Evolutionary conservation across 2,329 filamentous ascomycete genomes (phyloP).

Genomic region (Zarea fungicola): DNA sequence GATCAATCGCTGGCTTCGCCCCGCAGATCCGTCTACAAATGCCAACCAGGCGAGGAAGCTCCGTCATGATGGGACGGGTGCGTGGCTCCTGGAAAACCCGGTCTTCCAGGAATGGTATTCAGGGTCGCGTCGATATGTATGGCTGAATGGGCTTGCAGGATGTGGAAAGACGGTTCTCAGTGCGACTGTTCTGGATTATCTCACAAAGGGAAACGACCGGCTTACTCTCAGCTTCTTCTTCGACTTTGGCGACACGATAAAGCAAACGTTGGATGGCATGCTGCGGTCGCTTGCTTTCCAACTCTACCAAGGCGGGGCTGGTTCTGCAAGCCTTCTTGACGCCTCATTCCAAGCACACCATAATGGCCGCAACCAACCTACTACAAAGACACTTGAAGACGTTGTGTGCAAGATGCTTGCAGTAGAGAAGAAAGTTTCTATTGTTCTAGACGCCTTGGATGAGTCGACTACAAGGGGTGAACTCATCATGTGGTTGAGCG

Average conservation of each 20-base stretch:
- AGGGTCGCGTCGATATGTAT: not conserved
- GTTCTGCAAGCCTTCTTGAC: not conserved
- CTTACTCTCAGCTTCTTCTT: not conserved
- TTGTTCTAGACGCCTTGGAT: too few species aligned
- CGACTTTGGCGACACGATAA: not conserved
- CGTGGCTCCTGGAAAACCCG: not conserved
- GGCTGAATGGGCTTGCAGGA: not conserved
- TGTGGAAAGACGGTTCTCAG: not conserved
- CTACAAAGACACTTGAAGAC: too few species aligned
- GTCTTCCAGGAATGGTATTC: not conserved
- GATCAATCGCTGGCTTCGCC: too few species aligned
- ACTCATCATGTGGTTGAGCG: too few species aligned
- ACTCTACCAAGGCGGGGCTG: not conserved
- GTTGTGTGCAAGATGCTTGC: too few species aligned
- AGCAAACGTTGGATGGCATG: not conserved
- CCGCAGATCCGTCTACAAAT: not conserved
- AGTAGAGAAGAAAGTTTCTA: too few species aligned
- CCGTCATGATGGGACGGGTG: not conserved
- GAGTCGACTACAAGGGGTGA: too few species aligned
- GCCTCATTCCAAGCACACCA: too few species aligned
- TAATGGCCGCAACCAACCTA: not conserved
- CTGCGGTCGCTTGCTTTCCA: not conserved
- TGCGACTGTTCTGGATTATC: not conserved
- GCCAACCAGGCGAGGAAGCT: not conserved
- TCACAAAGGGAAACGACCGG: not conserved